A percentile compares a stretch with the other conserved stretches of the same genome.
These are phyloP conservation scores for Euptelea pleiosperma DNA, from an alignment of 164 flowering plant species.

Conservation along the genomic window DNA sequence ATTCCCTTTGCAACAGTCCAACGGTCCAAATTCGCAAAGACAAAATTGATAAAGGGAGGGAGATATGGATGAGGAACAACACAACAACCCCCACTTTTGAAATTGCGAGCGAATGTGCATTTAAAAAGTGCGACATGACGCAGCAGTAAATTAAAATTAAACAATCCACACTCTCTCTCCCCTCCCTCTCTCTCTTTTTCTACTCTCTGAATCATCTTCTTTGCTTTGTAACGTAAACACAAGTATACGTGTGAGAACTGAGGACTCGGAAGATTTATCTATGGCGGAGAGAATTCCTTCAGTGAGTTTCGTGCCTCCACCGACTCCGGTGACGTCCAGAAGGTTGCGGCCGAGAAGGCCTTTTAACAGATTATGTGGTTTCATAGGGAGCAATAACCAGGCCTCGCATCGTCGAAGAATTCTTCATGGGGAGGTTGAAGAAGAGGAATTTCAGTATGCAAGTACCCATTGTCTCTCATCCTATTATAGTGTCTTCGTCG, in stretches of 20 bases:
- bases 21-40: constrained; percentile 17
- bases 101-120: constrained; percentile 19
- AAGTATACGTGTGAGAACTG: not conserved
- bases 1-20: not conserved
- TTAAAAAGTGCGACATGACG: constrained; percentile 49
- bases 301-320: constrained; percentile 29
- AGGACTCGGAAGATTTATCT: not conserved
- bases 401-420: constrained; percentile 34
- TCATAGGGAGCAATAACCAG: constrained; percentile 24
- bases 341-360: constrained; percentile 23
- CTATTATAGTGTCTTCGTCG: constrained; percentile 90
- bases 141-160: constrained; percentile 24
- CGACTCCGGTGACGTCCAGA: constrained; percentile 21
- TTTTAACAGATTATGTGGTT: constrained; percentile 26
- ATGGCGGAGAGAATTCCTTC: constrained; percentile 20
- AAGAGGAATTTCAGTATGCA: constrained; percentile 52
- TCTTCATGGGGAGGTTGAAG: constrained; percentile 43
- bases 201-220: not conserved
- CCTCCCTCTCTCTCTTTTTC: constrained; percentile 10
- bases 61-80: constrained; percentile 35
- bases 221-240: not conserved
- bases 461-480: constrained; percentile 70
- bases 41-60: constrained; percentile 14
- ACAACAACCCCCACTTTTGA: constrained; percentile 29
- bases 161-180: constrained; percentile 11